Base-by-base conservation (phyloP, 2,329 filamentous ascomycete species). In the Knoxdaviesia proteae region DNA sequence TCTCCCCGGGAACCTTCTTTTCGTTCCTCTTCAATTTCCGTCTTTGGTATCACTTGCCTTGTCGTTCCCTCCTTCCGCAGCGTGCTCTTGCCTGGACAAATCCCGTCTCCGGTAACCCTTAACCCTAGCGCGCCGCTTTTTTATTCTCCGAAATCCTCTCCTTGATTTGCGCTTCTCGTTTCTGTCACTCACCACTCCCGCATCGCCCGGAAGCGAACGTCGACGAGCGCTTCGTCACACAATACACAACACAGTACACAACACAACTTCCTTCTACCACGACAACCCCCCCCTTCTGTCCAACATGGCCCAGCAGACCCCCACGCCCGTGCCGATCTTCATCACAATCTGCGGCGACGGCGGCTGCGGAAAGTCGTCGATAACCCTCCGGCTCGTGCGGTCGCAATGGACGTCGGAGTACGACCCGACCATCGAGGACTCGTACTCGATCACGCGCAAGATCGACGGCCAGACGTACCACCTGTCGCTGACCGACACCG, bases 341-440 rank as follows among this genome's bases (percentile, higher is more conserved):
- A 84, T 88, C 55, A 88, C 83, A 45, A 83, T 90, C 58, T 88
- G 82, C 61, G 83, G 83, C 55, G 83, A 88, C 56, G 83, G 83
- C 53, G 83, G 83, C 47, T 84, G 80, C 56, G 80, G 80, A 54
- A 90, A 90, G 63, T 86, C 80, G 2, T 84, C 80, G 49, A 87
- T 90, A 55, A 88, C 83, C 10, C 65, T 90, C 46, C 80, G 83
- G 42, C 73, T 90, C 37, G 83, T 90, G 43, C 76, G 80, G 52
- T 82, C 77, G 47, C 74, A 83, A 61, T 90, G 83, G 82, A 88
- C 80, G 6, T 78, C 78, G 52, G 82, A 87, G 57, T 84, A 84
- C 59, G 80, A 83, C 61, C 79, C 79, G 10, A 83, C 79, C 34
- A 83, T 83, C 58, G 79, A 84, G 61, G 83, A 90, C 66, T 84